These are phyloP conservation scores for Petunia axillaris DNA, from an alignment of 257 asterid genomes.

Conservation along the genomic window DNA sequence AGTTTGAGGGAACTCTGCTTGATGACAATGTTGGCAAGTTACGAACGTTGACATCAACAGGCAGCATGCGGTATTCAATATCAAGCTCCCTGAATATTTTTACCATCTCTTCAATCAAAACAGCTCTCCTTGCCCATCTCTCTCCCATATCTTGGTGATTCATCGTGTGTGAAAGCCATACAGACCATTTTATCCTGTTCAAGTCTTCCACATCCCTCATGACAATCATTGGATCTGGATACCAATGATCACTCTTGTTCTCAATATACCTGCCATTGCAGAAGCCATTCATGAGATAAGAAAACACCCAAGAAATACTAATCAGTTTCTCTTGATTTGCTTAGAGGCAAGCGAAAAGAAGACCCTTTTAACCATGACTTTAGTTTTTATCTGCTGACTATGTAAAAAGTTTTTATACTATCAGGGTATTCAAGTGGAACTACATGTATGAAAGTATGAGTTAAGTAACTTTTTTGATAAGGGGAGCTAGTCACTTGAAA, in stretches of 20 bases:
- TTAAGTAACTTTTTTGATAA: too few relatives aligned
- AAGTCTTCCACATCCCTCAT: conserved; percentile 83
- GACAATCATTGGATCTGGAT: conserved; percentile 67
- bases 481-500: neutral
- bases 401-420: neutral
- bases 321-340: neutral
- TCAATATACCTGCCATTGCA: conserved; percentile 58
- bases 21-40: conserved; percentile 66
- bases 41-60: conserved; percentile 66
- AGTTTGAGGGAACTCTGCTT: conserved; percentile 67
- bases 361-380: neutral
- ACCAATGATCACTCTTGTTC: conserved; percentile 73
- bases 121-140: conserved; percentile 75
- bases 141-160: conserved; percentile 90
- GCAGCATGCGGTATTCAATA: conserved; percentile 80
- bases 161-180: conserved; percentile 77
- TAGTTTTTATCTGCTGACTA: too few relatives aligned
- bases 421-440: neutral
- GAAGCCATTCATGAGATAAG: neutral
- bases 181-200: conserved; percentile 76
- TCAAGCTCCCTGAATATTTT: conserved; percentile 72
- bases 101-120: conserved; percentile 75
- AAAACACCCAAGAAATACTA: too few relatives aligned
- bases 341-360: neutral
- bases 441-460: neutral